Percentiles rank a stretch among this genome's conserved stretches.
These are phyloP conservation scores for Cyclocybe aegerita DNA, from an alignment of 768 basidiomycete genomes.

Conservation along the genomic window DNA sequence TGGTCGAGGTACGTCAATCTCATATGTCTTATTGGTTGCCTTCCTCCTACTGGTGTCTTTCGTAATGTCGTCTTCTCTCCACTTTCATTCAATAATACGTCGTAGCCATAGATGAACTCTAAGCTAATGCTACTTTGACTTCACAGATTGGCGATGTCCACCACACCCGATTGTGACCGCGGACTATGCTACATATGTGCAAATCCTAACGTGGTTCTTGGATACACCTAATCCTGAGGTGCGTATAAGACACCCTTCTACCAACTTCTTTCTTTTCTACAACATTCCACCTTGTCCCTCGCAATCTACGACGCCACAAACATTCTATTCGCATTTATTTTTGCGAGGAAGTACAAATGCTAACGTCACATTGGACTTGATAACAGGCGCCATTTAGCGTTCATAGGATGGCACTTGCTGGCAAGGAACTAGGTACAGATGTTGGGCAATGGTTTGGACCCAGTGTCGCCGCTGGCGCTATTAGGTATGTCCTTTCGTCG, in stretches of 20 bases:
- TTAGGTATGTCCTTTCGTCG: slow-evolving; percentile 57
- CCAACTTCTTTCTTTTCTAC: too few relatives aligned
- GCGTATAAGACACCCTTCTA: too few relatives aligned
- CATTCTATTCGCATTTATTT: too few relatives aligned
- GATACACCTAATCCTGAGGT: too few relatives aligned
- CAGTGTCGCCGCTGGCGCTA: slow-evolving; percentile 94
- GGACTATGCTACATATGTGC: slow-evolving; percentile 84
- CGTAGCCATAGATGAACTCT: neutral
- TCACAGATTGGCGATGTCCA: slow-evolving; percentile 82
- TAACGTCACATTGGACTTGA: slow-evolving; percentile 45
- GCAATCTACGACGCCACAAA: too few relatives aligned
- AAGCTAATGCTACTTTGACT: neutral
- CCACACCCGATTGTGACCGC: slow-evolving; percentile 55
- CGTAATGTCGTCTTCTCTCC: neutral
- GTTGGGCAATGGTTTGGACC: slow-evolving; percentile 98
- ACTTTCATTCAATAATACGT: neutral
- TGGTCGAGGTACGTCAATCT: slow-evolving; percentile 39
- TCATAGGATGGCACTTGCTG: slow-evolving; percentile 93
- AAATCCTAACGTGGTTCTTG: slow-evolving; percentile 87
- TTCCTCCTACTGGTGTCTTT: neutral
- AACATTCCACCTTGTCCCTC: too few relatives aligned
- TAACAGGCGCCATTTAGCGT: slow-evolving; percentile 87
- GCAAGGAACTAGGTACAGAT: slow-evolving; percentile 92
- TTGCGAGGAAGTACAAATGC: too few relatives aligned
- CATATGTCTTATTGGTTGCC: slow-evolving; percentile 1